These are phyloP conservation scores for Candida patagonica DNA, from an alignment of 805 yeast genomes.

Conservation along the genomic window DNA sequence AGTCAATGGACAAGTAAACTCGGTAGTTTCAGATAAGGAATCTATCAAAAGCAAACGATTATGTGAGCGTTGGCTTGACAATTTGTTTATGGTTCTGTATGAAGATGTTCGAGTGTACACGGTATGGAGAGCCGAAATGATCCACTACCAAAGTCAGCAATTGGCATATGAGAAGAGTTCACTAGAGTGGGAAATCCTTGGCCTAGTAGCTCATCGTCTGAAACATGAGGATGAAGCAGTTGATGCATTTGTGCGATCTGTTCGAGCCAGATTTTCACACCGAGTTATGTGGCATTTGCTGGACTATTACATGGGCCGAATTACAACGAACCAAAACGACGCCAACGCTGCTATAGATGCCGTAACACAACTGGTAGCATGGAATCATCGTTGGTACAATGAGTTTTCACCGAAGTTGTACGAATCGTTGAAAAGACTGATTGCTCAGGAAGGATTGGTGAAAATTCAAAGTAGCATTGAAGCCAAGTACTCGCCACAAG, in stretches of 20 bases:
- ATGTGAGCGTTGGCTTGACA: constrained; percentile 76
- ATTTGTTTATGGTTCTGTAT: constrained; percentile 57
- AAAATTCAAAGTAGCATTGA: constrained; percentile 44
- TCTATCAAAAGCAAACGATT: constrained; percentile 38
- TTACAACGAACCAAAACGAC: constrained; percentile 14
- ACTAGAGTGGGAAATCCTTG: constrained; percentile 88
- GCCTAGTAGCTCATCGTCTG: constrained; percentile 73
- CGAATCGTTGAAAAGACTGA: constrained; percentile 48
- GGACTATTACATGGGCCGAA: constrained; percentile 43
- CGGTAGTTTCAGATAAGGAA: constrained; percentile 2
- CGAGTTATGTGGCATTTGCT: constrained; percentile 67
- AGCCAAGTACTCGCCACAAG: constrained; percentile 26
- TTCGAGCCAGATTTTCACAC: constrained; percentile 69
- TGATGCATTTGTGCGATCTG: constrained; percentile 66
- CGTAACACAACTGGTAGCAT: constrained; percentile 74
- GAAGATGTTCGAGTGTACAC: constrained; percentile 68
- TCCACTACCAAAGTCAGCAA: constrained; percentile 84
- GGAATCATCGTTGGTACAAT: constrained; percentile 97
- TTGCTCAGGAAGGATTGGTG: constrained; percentile 68
- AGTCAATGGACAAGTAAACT: not conserved
- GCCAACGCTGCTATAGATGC: constrained; percentile 44
- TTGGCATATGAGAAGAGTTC: constrained; percentile 68
- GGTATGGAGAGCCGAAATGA: constrained; percentile 85
- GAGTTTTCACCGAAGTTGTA: constrained; percentile 72
- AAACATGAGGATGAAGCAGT: constrained; percentile 85